These are phyloP conservation scores for Orbilia blumenaviensis DNA, from an alignment of 2,329 filamentous ascomycete genomes.

Conservation along the genomic window DNA sequence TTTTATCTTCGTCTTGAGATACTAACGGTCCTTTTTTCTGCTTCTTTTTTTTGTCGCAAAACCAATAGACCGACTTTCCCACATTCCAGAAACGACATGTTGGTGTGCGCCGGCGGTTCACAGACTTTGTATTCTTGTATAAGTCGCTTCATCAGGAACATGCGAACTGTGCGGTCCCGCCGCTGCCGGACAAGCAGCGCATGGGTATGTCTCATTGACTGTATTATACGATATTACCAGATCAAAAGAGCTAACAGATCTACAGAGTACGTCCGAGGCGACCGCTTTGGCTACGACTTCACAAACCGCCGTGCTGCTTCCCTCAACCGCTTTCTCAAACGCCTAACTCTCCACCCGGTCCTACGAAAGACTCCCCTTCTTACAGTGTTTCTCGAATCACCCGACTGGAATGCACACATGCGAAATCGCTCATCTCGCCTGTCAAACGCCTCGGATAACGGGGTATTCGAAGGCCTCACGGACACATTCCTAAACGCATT, in stretches of 20 bases:
- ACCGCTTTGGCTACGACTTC: conserved; percentile 93
- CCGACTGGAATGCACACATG: conserved; percentile 98
- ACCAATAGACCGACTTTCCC: conserved; percentile 82
- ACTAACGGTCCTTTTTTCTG: too few relatives aligned
- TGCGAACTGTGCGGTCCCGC: conserved; percentile 89
- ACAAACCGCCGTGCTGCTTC: conserved; percentile 88
- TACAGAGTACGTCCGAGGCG: conserved; percentile 87
- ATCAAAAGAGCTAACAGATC: background rate
- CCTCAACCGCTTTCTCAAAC: conserved; percentile 86
- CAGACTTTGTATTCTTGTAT: conserved; percentile 96
- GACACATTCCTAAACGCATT: conserved; percentile 98
- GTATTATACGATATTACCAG: background rate
- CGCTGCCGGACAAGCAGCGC: conserved; percentile 96
- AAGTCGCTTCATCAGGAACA: conserved; percentile 88
- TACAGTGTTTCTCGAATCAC: conserved; percentile 88
- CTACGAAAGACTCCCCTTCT: conserved; percentile 83
- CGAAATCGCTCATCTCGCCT: conserved; percentile 75
- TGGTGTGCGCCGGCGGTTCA: conserved; percentile 87
- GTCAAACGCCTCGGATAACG: conserved; percentile 65
- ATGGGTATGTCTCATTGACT: conserved; percentile 67
- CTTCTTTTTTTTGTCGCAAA: too few relatives aligned
- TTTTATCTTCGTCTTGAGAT: too few relatives aligned
- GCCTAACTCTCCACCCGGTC: conserved; percentile 86
- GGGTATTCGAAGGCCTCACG: conserved; percentile 93
- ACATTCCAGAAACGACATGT: conserved; percentile 86